A percentile compares a stretch with the other conserved stretches of the same genome.
Evolutionary conservation across 768 basidiomycete genomes (phyloP).

Genomic region (Tricholoma terreum): DNA sequence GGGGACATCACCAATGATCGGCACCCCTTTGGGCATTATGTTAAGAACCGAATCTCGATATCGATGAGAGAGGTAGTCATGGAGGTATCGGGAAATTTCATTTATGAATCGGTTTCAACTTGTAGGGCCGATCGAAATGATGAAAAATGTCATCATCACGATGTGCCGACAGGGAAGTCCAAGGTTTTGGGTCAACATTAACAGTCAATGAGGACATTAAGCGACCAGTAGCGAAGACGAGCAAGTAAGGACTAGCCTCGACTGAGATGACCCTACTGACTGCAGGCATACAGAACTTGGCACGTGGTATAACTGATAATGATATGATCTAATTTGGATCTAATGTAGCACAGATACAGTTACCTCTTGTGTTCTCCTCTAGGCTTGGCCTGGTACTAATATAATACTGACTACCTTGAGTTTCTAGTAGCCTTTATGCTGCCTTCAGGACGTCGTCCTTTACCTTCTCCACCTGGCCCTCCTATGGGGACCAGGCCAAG

Average conservation of each 20-base stretch:
- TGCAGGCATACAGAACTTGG: too few relatives aligned
- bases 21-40: conserved; percentile 21
- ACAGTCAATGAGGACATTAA: not conserved
- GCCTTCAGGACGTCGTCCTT: conserved; percentile 23
- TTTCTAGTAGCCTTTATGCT: too few relatives aligned
- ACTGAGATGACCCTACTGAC: too few relatives aligned
- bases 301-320: not conserved
- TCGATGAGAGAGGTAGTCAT: conserved; percentile 5
- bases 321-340: not conserved
- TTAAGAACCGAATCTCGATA: conserved; percentile 23
- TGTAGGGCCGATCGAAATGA: conserved; percentile 2
- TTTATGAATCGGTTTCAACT: conserved; percentile 2
- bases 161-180: conserved; percentile 5
- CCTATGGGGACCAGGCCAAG: conserved; percentile 28
- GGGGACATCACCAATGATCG: conserved; percentile 19
- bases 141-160: not conserved
- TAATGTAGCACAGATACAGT: not conserved
- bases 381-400: not conserved
- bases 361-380: not conserved
- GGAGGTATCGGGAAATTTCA: conserved; percentile 1
- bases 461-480: conserved; percentile 25
- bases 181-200: conserved; percentile 10
- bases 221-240: conserved; percentile 13
- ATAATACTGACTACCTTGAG: not conserved
- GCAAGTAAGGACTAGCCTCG: too few relatives aligned